Percentiles rank a stretch among this genome's conserved stretches.
phyloP scores from a whole-genome alignment of 1,284 basidiomycete species.

The Kalmanozyma brasiliensis region DNA sequence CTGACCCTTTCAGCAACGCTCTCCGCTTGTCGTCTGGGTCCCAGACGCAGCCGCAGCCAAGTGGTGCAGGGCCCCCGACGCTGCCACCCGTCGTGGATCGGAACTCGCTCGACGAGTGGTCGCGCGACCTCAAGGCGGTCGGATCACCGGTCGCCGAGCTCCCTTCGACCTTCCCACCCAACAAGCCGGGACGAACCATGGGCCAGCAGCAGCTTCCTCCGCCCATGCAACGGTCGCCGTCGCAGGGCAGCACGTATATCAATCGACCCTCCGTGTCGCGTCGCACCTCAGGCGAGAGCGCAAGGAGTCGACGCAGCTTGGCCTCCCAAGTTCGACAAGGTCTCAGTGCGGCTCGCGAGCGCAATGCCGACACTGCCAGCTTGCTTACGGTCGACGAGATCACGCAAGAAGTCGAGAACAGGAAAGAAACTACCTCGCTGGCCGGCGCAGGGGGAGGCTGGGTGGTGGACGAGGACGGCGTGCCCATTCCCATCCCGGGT shows the following conservation, averaged over 20 bases:
- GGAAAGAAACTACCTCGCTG: constrained; percentile 72
- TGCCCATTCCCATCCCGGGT: constrained; percentile 56
- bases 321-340: constrained; percentile 52
- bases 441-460: constrained; percentile 41
- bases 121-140: constrained; percentile 51
- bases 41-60: constrained; percentile 9
- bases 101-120: constrained; percentile 59
- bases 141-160: constrained; percentile 40
- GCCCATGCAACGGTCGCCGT: constrained; percentile 17
- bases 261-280: constrained; percentile 42
- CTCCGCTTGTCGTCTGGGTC: constrained; percentile 9
- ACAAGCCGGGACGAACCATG: constrained; percentile 14
- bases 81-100: constrained; percentile 55
- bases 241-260: constrained; percentile 17
- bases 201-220: constrained; percentile 10
- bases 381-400: constrained; percentile 97
- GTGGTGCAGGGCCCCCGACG: constrained; percentile 34
- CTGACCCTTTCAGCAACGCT: constrained; percentile 17
- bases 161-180: constrained; percentile 16
- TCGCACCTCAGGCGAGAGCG: constrained; percentile 54
- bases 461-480: constrained; percentile 66
- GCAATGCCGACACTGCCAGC: constrained; percentile 83
- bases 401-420: constrained; percentile 92
- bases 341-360: constrained; percentile 70
- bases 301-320: constrained; percentile 51